phyloP scores from a whole-genome alignment of 495 filamentous ascomycete genomes.

The Hypoxylon subgilvum region DNA sequence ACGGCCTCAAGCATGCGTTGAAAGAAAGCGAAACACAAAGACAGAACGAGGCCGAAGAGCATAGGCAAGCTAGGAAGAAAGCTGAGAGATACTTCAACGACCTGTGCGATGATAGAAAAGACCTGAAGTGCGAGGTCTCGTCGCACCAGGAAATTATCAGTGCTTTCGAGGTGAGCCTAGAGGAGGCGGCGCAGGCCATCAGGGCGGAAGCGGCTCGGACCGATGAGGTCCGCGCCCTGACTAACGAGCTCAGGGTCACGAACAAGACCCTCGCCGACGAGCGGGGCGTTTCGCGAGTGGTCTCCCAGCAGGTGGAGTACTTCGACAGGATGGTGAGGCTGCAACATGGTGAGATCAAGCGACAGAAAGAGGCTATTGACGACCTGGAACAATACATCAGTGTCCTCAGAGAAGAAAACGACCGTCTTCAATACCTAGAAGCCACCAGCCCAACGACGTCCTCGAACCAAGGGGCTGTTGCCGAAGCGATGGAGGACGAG shows the following conservation, averaged over 20 bases:
- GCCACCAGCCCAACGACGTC: background rate
- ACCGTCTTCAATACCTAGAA: background rate
- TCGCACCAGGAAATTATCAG: background rate
- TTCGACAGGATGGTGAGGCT: background rate
- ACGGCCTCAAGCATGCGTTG: background rate
- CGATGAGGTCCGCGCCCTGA: background rate
- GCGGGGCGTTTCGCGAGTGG: background rate
- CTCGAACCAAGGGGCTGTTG: background rate
- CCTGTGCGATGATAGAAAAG: background rate
- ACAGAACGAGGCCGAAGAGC: background rate
- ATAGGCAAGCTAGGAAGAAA: background rate
- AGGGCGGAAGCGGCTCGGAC: background rate
- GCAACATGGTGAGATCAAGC: conserved; percentile 24
- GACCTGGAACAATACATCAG: background rate
- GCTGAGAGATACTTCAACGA: background rate
- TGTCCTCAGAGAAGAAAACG: conserved; percentile 3
- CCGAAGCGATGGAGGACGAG: background rate
- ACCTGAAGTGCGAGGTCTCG: background rate
- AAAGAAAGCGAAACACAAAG: background rate
- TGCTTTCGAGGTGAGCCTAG: background rate
- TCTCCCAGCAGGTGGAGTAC: conserved; percentile 10
- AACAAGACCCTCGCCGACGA: background rate
- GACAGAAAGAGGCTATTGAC: background rate
- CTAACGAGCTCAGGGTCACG: conserved; percentile 1
- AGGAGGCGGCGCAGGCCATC: background rate